These are phyloP conservation scores for Diutina mesorugosa DNA, from an alignment of 1,139 yeast species.

Conservation along the genomic window DNA sequence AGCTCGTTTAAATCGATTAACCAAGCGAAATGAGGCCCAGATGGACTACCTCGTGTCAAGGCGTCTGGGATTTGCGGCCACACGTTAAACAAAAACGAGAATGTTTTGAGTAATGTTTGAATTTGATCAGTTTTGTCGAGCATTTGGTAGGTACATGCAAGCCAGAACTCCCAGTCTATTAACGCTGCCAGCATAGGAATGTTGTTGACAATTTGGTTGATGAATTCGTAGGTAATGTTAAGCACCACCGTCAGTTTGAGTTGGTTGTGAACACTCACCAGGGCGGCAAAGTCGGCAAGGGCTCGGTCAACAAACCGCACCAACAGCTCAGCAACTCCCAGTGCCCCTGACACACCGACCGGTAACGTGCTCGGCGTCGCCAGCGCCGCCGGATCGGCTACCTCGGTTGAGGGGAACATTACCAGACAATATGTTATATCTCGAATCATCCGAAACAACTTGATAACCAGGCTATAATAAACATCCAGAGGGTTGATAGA, in stretches of 20 bases:
- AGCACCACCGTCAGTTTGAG: constrained; percentile 31
- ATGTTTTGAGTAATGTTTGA: constrained; percentile 46
- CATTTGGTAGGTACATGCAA: constrained; percentile 46
- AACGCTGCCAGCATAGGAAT: constrained; percentile 12
- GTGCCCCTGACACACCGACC: background rate
- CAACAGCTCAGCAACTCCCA: background rate
- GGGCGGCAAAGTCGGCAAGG: constrained; percentile 23
- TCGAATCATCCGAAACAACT: constrained; percentile 32
- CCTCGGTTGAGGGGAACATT: constrained; percentile 1
- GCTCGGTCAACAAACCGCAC: constrained; percentile 18
- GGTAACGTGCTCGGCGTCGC: background rate
- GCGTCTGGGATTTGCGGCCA: constrained; percentile 60
- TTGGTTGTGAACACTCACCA: constrained; percentile 32
- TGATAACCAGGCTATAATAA: constrained; percentile 24
- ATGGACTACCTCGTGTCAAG: constrained; percentile 3
- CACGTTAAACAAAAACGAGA: constrained; percentile 56
- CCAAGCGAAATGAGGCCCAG: constrained; percentile 14
- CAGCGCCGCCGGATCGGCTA: background rate
- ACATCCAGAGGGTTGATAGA: constrained; percentile 11
- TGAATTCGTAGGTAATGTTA: constrained; percentile 32
- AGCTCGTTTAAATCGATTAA: constrained; percentile 21
- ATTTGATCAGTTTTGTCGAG: constrained; percentile 45
- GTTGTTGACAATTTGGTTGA: constrained; percentile 22
- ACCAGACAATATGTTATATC: constrained; percentile 22
- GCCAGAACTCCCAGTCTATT: constrained; percentile 66